Evolutionary conservation across 305 asterid species (phyloP).

Genomic region (Fraxinus sp.): DNA sequence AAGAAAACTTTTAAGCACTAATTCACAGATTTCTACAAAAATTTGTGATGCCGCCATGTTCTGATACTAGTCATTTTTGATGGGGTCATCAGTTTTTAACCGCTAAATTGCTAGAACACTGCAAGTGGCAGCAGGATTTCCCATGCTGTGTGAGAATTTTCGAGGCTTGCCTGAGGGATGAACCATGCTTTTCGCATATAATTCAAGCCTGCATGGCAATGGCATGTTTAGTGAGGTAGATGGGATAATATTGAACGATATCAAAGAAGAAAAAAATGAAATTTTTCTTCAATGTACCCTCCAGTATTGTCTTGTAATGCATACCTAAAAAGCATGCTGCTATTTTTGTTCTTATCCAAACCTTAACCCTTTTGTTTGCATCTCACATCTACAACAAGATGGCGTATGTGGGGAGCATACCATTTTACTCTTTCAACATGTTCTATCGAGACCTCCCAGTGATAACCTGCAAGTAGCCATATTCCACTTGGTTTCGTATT

Average conservation of each 20-base stretch:
- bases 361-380: slow-evolving; percentile 37
- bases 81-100: not conserved
- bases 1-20: not conserved
- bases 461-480: slow-evolving; percentile 48
- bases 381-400: slow-evolving; percentile 76
- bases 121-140: not conserved
- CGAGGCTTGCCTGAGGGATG: not conserved
- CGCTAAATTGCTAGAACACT: not conserved
- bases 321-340: not conserved
- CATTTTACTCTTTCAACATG: slow-evolving; percentile 92
- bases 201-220: not conserved
- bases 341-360: not conserved
- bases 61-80: not conserved
- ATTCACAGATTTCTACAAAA: not conserved
- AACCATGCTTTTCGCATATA: not conserved
- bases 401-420: slow-evolving; percentile 95
- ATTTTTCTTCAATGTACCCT: not conserved
- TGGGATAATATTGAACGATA: not conserved
- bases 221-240: not conserved
- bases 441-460: slow-evolving; percentile 69
- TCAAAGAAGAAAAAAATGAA: not conserved
- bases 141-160: not conserved
- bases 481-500: not conserved
- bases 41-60: not conserved
- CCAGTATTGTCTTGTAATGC: not conserved